Evolutionary conservation across 306 rosid species (phyloP).

Genomic region (Coriaria nepalensis): DNA sequence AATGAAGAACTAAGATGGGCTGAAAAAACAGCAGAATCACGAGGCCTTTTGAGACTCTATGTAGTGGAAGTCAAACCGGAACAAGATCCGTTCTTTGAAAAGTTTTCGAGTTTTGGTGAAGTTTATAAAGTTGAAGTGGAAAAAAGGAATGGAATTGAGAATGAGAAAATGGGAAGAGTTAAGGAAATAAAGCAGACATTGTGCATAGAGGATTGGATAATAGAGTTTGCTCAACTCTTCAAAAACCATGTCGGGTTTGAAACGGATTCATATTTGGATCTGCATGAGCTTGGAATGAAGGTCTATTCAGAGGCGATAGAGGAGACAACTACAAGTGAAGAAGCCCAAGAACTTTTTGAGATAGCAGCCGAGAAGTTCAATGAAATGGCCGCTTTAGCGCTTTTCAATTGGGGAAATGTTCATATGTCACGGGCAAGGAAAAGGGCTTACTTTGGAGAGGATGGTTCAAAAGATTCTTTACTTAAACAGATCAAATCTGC

Average conservation of each 20-base stretch:
- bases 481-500: constrained; percentile 34
- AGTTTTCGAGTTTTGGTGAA: constrained; percentile 19
- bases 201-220: constrained; percentile 84
- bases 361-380: constrained; percentile 69
- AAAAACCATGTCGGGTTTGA: constrained; percentile 69
- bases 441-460: constrained; percentile 44
- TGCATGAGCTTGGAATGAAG: constrained; percentile 76
- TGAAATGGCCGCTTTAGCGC: constrained; percentile 85
- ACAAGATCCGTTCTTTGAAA: constrained; percentile 51
- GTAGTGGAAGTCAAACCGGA: constrained; percentile 51
- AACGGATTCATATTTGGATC: constrained; percentile 61
- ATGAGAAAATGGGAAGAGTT: constrained; percentile 24
- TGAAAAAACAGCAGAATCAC: constrained; percentile 39
- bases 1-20: constrained; percentile 76
- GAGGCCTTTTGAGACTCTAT: constrained; percentile 53
- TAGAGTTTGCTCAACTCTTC: constrained; percentile 66
- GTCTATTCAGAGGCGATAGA: constrained; percentile 93
- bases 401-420: constrained; percentile 96
- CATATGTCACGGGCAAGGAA: constrained; percentile 74
- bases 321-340: constrained; percentile 72
- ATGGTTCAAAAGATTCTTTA: constrained; percentile 36
- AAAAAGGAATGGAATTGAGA: constrained; percentile 20
- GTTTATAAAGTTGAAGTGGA: constrained; percentile 9
- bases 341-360: constrained; percentile 70
- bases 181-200: constrained; percentile 36